Percentiles rank a stretch among this genome's conserved stretches.
These are phyloP conservation scores for Elsinoe australis DNA, from an alignment of 2,329 filamentous ascomycete genomes.

Conservation along the genomic window DNA sequence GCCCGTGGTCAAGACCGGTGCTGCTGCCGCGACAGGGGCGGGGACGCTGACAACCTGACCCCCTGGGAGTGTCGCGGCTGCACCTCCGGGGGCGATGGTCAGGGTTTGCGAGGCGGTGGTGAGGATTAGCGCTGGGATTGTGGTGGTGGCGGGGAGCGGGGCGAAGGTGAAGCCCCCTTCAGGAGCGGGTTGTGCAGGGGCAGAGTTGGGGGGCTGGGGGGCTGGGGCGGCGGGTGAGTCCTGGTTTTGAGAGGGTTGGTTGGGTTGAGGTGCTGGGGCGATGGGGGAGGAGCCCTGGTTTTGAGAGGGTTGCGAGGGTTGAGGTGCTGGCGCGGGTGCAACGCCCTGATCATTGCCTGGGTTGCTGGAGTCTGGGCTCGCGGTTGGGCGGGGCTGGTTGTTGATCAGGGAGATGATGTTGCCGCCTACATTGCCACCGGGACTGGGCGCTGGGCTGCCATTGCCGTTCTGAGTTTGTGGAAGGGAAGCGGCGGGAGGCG, in stretches of 20 bases:
- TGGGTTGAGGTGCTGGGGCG: neutral
- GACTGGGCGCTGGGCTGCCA: too few relatives aligned
- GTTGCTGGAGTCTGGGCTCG: neutral
- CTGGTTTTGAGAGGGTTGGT: neutral
- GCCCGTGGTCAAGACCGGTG: neutral
- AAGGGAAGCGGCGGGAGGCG: neutral
- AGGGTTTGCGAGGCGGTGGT: neutral
- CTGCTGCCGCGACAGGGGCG: neutral
- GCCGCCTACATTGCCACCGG: neutral
- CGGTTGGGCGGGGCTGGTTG: neutral
- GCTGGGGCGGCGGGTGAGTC: neutral
- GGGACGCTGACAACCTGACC: conserved; percentile 3
- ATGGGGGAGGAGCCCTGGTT: neutral
- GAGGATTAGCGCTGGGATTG: neutral
- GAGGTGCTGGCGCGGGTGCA: neutral
- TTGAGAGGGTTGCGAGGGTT: neutral
- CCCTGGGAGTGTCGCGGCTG: neutral
- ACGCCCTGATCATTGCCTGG: too few relatives aligned
- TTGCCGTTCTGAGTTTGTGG: too few relatives aligned
- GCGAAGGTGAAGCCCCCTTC: neutral
- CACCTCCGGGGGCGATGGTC: conserved; percentile 9
- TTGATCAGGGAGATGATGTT: conserved; percentile 9
- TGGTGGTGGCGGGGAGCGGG: neutral
- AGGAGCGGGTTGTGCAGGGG: neutral
- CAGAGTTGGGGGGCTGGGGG: neutral